Conservation (phyloP, 306 rosid genomes). For the Citrullus colocynthis region DNA sequence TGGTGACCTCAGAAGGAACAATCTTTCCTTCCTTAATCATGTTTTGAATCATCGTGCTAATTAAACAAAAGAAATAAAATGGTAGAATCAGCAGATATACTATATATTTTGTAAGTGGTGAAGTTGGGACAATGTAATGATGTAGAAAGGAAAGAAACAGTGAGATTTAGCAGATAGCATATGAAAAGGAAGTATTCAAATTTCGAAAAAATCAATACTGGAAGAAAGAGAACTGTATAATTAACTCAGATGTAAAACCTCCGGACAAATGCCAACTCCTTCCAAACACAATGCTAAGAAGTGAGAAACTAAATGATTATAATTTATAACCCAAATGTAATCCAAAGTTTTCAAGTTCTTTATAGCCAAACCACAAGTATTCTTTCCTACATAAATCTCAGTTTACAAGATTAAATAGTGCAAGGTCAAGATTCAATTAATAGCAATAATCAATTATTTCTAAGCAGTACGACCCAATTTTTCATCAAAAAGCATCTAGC, state of each 20-base stretch:
- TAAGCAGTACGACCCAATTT: too few relatives aligned
- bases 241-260: neutral
- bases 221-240: neutral
- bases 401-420: too few relatives aligned
- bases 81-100: neutral
- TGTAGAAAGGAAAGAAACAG: neutral
- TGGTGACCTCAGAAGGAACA: constrained; percentile 93
- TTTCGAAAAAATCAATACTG: neutral
- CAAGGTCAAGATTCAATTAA: too few relatives aligned
- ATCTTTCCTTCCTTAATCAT: constrained; percentile 95
- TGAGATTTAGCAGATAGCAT: neutral
- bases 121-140: neutral
- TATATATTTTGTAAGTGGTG: neutral
- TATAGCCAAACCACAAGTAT: too few relatives aligned
- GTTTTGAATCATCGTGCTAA: constrained; percentile 87
- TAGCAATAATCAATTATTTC: too few relatives aligned
- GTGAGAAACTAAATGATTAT: neutral
- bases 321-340: neutral
- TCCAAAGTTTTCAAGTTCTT: neutral
- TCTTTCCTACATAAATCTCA: too few relatives aligned
- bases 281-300: neutral
- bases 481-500: too few relatives aligned
- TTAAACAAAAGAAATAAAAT: constrained; percentile 10
- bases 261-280: neutral
- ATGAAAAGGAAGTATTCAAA: neutral